A percentile compares a stretch with the other conserved stretches of the same genome.
phyloP scores from a whole-genome alignment of 208 protist species.

The Entamoeba moshkovskii region DNA sequence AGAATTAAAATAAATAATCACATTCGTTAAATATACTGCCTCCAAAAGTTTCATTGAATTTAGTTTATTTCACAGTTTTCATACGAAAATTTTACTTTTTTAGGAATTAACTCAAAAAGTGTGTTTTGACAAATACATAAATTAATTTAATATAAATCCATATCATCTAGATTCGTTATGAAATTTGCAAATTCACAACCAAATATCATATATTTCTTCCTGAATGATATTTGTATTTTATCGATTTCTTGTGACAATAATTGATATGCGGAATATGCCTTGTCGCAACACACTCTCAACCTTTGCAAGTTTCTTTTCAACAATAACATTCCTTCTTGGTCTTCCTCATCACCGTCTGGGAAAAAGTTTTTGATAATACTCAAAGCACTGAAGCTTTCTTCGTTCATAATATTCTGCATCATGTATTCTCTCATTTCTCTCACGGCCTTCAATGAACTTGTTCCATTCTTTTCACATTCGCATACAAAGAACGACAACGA shows the following conservation, averaged over 20 bases:
- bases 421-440: not conserved
- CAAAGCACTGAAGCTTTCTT: not conserved
- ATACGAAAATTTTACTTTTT: too few relatives aligned
- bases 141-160: too few relatives aligned
- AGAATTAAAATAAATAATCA: not conserved
- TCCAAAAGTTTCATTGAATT: not conserved
- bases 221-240: not conserved
- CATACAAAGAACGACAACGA: not conserved
- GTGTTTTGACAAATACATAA: too few relatives aligned
- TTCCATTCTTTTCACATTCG: not conserved
- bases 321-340: not conserved
- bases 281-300: not conserved
- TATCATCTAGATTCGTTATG: not conserved
- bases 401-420: not conserved
- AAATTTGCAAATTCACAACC: not conserved
- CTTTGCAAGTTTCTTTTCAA: not conserved
- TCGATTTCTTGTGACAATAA: not conserved
- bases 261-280: not conserved
- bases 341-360: not conserved
- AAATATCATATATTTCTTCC: not conserved
- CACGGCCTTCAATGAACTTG: not conserved
- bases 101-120: too few relatives aligned
- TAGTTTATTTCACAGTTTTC: too few relatives aligned
- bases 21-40: not conserved
- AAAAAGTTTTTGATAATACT: not conserved